Percentiles rank a stretch among this genome's conserved stretches.
phyloP scores from a whole-genome alignment of 1,284 basidiomycete species.

The Tetrapyrgos nigripes region DNA sequence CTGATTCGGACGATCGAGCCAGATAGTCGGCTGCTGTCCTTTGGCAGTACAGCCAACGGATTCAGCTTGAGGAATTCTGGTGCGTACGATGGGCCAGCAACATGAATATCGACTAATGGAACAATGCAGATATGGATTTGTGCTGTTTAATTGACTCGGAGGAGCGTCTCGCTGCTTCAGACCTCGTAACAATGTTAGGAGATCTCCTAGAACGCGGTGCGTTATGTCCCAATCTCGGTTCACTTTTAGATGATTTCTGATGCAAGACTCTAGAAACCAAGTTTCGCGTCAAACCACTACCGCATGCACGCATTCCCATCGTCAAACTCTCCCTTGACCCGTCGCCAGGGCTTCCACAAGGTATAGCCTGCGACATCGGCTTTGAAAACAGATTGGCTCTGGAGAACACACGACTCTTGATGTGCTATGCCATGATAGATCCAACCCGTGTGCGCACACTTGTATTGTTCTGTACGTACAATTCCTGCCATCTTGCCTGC shows the following conservation, averaged over 20 bases:
- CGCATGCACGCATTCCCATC: conserved; percentile 97
- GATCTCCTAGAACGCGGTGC: conserved; percentile 91
- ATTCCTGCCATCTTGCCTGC: conserved; percentile 10
- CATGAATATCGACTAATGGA: conserved; percentile 9
- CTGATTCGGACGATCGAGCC: conserved; percentile 96
- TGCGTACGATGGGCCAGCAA: conserved; percentile 43
- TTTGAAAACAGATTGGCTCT: conserved; percentile 97
- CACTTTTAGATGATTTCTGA: conserved; percentile 6
- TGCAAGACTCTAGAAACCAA: conserved; percentile 78
- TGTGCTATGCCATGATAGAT: conserved; percentile 98
- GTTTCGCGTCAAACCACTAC: conserved; percentile 96
- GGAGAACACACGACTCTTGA: conserved; percentile 94
- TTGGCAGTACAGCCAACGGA: conserved; percentile 94
- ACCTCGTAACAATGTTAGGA: conserved; percentile 94
- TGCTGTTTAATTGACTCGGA: conserved; percentile 94
- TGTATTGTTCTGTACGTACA: conserved; percentile 85
- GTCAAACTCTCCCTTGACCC: conserved; percentile 95
- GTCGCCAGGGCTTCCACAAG: conserved; percentile 87
- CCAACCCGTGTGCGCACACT: conserved; percentile 92
- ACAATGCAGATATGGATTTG: conserved; percentile 89
- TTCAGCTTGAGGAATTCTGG: conserved; percentile 96
- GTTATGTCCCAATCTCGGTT: conserved; percentile 31
- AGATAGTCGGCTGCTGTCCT: conserved; percentile 89
- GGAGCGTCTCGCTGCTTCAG: conserved; percentile 78
- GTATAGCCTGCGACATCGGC: conserved; percentile 97